A percentile compares a stretch with the other conserved stretches of the same genome.
Conservation (phyloP, 257 asterid genomes). For the Primulina tabacum region DNA sequence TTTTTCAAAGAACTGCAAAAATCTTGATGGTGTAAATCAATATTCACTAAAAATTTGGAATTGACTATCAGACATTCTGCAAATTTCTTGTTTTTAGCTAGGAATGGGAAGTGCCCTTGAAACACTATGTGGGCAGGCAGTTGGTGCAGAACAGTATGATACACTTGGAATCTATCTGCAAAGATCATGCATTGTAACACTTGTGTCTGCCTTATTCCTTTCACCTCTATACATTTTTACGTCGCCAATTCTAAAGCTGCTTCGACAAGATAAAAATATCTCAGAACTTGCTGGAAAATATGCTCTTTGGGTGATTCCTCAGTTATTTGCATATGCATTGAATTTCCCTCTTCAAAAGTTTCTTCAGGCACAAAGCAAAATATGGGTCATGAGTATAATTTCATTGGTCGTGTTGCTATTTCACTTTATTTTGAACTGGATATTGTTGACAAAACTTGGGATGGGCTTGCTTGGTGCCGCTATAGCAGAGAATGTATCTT, state of each 20-base stretch:
- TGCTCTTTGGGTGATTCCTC: conserved; percentile 71
- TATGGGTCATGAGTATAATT: conserved; percentile 77
- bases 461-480: conserved; percentile 79
- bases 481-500: conserved; percentile 67
- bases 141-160: conserved; percentile 60
- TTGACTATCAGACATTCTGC: conserved; percentile 9
- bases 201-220: conserved; percentile 42
- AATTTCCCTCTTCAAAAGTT: conserved; percentile 79
- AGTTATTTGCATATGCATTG: conserved; percentile 66
- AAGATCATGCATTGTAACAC: conserved; percentile 68
- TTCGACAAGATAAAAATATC: conserved; percentile 42
- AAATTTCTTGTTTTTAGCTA: conserved; percentile 44
- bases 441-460: conserved; percentile 45
- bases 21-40: too few relatives aligned
- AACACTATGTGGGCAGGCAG: conserved; percentile 88
- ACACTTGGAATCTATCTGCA: conserved; percentile 77
- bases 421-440: conserved; percentile 71
- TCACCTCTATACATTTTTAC: conserved; percentile 64
- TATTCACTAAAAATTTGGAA: too few relatives aligned
- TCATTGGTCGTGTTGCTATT: conserved; percentile 45
- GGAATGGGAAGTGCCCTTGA: conserved; percentile 97
- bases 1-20: too few relatives aligned
- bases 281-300: conserved; percentile 63
- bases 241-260: conserved; percentile 42
- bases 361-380: conserved; percentile 80